Evolutionary conservation across 805 yeast genomes (phyloP), one percentile per base, ranked within the genome.

Genomic region (Pichia californica): DNA sequence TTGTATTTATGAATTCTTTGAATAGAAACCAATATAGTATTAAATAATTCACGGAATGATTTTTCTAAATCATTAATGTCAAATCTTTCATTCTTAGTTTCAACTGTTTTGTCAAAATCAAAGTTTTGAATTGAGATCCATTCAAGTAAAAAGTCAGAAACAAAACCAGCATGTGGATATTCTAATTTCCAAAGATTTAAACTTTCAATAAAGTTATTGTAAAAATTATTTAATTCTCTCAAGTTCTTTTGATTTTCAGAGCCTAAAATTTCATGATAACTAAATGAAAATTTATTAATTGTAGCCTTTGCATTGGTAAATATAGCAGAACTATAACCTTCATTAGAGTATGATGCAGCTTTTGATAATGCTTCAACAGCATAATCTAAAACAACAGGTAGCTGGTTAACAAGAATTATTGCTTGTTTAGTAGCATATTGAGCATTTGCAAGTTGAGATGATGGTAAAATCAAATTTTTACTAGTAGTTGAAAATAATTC

Each of bases 1-100:
- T 69, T 69, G 10, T 56, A 50, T 28, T 67, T 76, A 38, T 66
- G 64, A 8, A 74, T 61, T 47, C 76, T 74, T 61, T 89, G 97
- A 51, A 84, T 73, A 0, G 82, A 72, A 26, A 89, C 68, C 42
- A 88, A 62, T 16, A 87, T 71, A 3, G 82, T 71, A 15, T 75
- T 75, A 4, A 80, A 69, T 3, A 84, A 54, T 18, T 71, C 66
- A 43, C 81, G 68, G 46, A 81, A 67, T 2, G 64, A 52, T 2
- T 43, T 38, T 49, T 83, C 88, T 35, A 77, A 66, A 28, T 67
- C 68, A 4, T 48, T 52, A 19, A 58, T 46, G 21, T 38, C 40
- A 3, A 64, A 54, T 1, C 65, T 58, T 5, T 61, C 53, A 1
- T 64, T 50, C 37, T 54, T 49, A n/a, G 62, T 47, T 21, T 43